Evolutionary conservation across 768 basidiomycete species (phyloP).

Genomic region (Mycena vulgaris): DNA sequence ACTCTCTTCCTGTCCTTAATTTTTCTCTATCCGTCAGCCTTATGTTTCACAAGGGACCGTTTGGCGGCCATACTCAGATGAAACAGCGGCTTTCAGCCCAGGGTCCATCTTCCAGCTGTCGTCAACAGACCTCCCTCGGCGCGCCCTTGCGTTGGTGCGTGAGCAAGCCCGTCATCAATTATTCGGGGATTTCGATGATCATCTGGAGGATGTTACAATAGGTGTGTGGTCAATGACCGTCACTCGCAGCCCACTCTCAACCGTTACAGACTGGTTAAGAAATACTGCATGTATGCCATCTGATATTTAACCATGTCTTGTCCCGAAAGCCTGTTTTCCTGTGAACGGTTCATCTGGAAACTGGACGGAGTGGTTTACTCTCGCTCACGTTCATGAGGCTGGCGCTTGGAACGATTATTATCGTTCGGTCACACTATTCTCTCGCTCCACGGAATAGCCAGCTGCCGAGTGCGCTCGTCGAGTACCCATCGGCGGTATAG

Average conservation of each 20-base stretch:
- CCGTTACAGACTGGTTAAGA: conserved; percentile 59
- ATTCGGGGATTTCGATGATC: conserved; percentile 88
- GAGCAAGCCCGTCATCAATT: conserved; percentile 66
- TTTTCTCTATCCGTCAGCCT: conserved; percentile 55
- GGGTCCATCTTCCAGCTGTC: conserved; percentile 65
- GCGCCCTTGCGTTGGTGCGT: conserved; percentile 65
- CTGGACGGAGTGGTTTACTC: no score
- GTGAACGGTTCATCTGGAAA: no score
- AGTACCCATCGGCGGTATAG: no score
- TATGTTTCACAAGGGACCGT: conserved; percentile 60
- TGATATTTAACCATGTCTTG: conserved; percentile 36
- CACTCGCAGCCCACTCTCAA: conserved; percentile 25
- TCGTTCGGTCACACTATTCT: not conserved
- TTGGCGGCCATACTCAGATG: conserved; percentile 65
- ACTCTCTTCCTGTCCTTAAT: not conserved
- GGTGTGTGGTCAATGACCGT: conserved; percentile 51
- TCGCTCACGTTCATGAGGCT: no score
- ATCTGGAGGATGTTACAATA: conserved; percentile 80
- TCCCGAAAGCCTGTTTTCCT: no score
- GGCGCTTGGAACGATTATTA: no score
- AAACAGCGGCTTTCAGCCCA: conserved; percentile 59
- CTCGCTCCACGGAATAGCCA: no score
- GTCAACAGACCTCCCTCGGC: conserved; percentile 60
- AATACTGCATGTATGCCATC: conserved; percentile 55
- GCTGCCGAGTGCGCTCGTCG: no score